phyloP scores from a whole-genome alignment of 306 rosid genomes.

The Cucurbita moschata region DNA sequence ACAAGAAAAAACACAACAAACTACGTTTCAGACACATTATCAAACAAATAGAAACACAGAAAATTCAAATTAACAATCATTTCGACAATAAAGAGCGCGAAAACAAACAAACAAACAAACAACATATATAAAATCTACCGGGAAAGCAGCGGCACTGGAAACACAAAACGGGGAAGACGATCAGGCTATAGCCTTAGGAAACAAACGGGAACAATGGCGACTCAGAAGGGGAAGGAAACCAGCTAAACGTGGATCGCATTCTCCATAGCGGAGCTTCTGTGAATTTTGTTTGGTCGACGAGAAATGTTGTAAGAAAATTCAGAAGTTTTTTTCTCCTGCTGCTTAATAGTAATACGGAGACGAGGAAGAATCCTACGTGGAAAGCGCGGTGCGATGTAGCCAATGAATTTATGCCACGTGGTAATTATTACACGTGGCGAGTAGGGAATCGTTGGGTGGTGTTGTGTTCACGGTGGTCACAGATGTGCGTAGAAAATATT shows the following conservation, averaged over 20 bases:
- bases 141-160: not conserved
- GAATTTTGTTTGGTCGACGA: slow-evolving; percentile 20
- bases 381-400: not conserved
- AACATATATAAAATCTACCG: not conserved
- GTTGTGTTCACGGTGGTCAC: slow-evolving; percentile 24
- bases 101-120: not conserved
- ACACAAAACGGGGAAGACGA: not conserved
- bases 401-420: not conserved
- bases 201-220: not conserved
- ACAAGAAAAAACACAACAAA: not conserved
- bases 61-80: not conserved
- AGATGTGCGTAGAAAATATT: not conserved
- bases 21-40: not conserved
- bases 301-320: slow-evolving; percentile 10
- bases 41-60: not conserved
- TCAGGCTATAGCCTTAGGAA: not conserved
- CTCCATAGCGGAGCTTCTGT: slow-evolving; percentile 11
- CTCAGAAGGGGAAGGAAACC: slow-evolving; percentile 9
- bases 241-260: slow-evolving; percentile 40
- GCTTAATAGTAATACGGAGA: not conserved
- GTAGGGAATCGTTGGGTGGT: slow-evolving; percentile 10
- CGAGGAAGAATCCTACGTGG: slow-evolving; percentile 30
- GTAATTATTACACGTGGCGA: slow-evolving; percentile 24
- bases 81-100: not conserved
- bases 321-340: not conserved